Base-by-base conservation (phyloP, 148 eudicot species). In the Tetragonia tetragonoides region DNA sequence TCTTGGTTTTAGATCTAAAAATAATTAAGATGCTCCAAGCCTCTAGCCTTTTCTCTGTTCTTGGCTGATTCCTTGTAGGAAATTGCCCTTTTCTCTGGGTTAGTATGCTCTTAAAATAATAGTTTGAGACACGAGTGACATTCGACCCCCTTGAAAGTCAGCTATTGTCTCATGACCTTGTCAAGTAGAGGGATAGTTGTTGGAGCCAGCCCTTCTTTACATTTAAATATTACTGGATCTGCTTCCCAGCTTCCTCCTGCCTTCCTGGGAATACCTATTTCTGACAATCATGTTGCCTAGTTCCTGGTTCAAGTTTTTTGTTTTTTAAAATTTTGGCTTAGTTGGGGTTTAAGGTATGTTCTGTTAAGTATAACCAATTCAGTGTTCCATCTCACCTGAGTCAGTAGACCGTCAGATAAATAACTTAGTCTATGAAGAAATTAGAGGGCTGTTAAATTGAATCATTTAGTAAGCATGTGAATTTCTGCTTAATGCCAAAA, bases 1-100 rank as follows among this genome's bases (percentile, higher is more conserved):
- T 39, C 74, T 56, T 66, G 59, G 42, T 57, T 71, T 57, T 75
- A 74, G 78, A 80, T 74, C 63, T 74, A 46, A 68, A 6, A 54
- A 49, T 71, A 37, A 72, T 72, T 72, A 62, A 70, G 75, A 78
- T 78, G 76, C 81, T 78, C 41, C 70, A 49, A 53, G 56, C 7
- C 51, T 41, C 10, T 62, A 61, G 9, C 38, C 10, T 63, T 2
- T 66, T 41, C 18, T 24, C 44, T 57, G 23, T 21, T 69, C 17
- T 68, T 68, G 80, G 66, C 34, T 68, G 66, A 70, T 78, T 78
- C 60, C 76, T 62, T 68, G 64, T 21, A 41, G 72, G 37, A 54
- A 68, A 67, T 64, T 68, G 62, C 75, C 60, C 24, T 61, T 39
- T 70, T 42, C 21, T 78, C 51, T 46, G 70, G 49, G 28, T 68